Percentiles rank a stretch among this genome's conserved stretches.
Evolutionary conservation across 768 basidiomycete genomes (phyloP).

Genomic region (Xerocomellus chrysenteron): DNA sequence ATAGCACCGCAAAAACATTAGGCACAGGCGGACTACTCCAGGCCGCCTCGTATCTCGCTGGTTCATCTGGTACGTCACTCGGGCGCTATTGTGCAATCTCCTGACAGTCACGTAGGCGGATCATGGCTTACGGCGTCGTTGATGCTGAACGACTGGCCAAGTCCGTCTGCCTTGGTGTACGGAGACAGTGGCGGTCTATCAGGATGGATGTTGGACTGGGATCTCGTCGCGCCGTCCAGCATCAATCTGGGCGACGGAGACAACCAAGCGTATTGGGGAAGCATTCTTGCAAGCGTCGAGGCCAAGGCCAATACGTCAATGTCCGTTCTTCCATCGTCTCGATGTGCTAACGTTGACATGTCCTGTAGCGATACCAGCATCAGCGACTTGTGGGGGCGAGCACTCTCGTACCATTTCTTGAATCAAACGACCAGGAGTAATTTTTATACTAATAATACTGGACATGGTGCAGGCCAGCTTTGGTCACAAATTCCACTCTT

Average conservation of each 20-base stretch:
- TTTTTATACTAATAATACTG: constrained; percentile 57
- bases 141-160: constrained; percentile 63
- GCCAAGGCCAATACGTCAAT: constrained; percentile 55
- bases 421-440: constrained; percentile 59
- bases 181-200: constrained; percentile 47
- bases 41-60: constrained; percentile 66
- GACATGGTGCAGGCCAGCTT: constrained; percentile 72
- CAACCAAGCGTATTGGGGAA: constrained; percentile 55
- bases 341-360: neutral
- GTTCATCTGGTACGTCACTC: constrained; percentile 53
- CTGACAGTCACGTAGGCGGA: constrained; percentile 42
- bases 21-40: constrained; percentile 72
- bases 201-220: constrained; percentile 59
- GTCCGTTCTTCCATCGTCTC: constrained; percentile 35
- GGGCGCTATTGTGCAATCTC: neutral
- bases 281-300: constrained; percentile 52
- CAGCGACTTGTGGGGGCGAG: constrained; percentile 61
- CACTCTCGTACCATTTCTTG: constrained; percentile 72
- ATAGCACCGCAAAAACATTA: constrained; percentile 50
- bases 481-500: constrained; percentile 58
- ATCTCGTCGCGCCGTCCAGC: constrained; percentile 56
- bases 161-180: constrained; percentile 53
- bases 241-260: constrained; percentile 41
- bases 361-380: constrained; percentile 56
- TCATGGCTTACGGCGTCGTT: constrained; percentile 69